Evolutionary conservation across 2,329 filamentous ascomycete genomes (phyloP).

Genomic region (Epichloe uncinata): DNA sequence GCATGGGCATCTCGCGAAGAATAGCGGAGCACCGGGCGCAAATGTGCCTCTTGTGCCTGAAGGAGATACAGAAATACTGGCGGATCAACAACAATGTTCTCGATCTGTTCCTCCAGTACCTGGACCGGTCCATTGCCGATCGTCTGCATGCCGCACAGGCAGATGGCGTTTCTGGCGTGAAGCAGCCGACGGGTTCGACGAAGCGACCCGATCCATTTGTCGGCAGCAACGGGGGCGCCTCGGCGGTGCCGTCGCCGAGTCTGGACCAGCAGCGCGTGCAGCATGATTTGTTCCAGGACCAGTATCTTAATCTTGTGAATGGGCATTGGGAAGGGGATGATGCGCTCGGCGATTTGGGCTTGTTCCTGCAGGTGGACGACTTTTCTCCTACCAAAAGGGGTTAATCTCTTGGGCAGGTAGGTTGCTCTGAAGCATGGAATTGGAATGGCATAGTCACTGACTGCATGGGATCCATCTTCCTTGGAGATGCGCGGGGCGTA

Average conservation of each 20-base stretch:
- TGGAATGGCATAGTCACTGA: too few relatives aligned
- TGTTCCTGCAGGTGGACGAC: slow-evolving; percentile 21
- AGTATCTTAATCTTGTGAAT: slow-evolving; percentile 22
- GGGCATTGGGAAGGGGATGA: slow-evolving; percentile 24
- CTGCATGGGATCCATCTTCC: too few relatives aligned
- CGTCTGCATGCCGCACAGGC: slow-evolving; percentile 16
- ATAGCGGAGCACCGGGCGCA: slow-evolving; percentile 25
- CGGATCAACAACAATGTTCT: slow-evolving; percentile 26
- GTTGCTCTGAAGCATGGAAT: slow-evolving; percentile 9
- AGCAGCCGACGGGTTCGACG: not conserved
- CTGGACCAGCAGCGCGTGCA: slow-evolving; percentile 9
- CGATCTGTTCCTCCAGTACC: slow-evolving; percentile 24
- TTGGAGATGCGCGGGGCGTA: not conserved
- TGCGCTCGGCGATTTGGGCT: slow-evolving; percentile 19
- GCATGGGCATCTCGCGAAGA: slow-evolving; percentile 18
- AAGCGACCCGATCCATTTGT: slow-evolving; percentile 4
- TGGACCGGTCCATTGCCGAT: slow-evolving; percentile 24
- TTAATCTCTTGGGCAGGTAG: slow-evolving; percentile 13
- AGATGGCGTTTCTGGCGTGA: slow-evolving; percentile 2
- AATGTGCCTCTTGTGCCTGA: slow-evolving; percentile 23
- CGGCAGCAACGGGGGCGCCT: not conserved
- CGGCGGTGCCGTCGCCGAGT: slow-evolving; percentile 1
- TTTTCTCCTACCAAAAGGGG: slow-evolving; percentile 17
- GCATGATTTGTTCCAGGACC: slow-evolving; percentile 19
- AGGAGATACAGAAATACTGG: slow-evolving; percentile 27